Evolutionary conservation across 2,329 filamentous ascomycete species (phyloP), one percentile per base, ranked within the genome.

Genomic region (Diaporthe sp.): DNA sequence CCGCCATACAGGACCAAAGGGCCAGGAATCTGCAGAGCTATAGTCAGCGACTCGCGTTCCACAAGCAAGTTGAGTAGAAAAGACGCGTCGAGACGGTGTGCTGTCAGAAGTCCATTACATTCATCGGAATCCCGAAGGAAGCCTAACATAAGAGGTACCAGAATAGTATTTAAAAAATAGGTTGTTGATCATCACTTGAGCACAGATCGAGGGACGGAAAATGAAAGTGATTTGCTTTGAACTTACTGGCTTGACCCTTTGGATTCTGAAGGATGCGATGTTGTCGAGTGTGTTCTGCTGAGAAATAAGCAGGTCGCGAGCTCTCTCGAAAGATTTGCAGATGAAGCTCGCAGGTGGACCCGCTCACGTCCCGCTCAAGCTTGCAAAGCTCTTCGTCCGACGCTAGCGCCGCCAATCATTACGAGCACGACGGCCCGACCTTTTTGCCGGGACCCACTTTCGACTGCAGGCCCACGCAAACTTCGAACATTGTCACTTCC

Each of bases 71-170:
- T 72, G 44, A 65, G 49, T 68, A 37, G 65, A 74, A 42, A 49
- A 65, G 31, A 34, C 39, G 67, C 8, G 42, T 65, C 55, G 76
- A 77, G 79, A 65, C 79, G 76, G 81, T 28, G 62, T 77, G 76
- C 73, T 72, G 57, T 96, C 94, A 96, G 94, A 95, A 95, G 94
- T 95, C 93, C 93, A 88, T 87, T 94, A 88, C 91, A 94, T 94
- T 95, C 94, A 96, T 94, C 85, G 92, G 89, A 87, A 83, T 86
- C 88, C 76, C 76, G 82, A 84, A 87, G 82, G 80, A 82, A 82
- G 89, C 88, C 92, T 97, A 93, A 94, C 91, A 95, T 95, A 97
- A 98, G 95, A 98, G 95, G 95, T 98, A 95, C 95, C 95, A 98
- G 94, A 97, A 96, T 93, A 88, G 87, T 88, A 86, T 85, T 86